Conservation (phyloP, 257 asterid genomes). For the Fraxinus quadrangulata region DNA sequence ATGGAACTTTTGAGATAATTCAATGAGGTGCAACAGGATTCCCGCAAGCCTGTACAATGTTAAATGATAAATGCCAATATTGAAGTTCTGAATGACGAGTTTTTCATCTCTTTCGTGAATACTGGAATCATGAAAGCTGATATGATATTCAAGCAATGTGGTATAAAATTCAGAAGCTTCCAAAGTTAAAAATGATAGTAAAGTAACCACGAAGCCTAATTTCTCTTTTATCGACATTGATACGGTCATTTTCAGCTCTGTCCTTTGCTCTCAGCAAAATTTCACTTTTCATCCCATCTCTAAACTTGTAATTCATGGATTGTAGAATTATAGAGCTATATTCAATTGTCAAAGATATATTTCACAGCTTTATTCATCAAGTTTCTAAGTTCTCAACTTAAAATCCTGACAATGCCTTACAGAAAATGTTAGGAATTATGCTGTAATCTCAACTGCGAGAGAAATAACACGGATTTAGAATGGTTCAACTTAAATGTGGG, state of each 20-base stretch:
- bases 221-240: constrained; percentile 8
- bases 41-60: constrained; percentile 51
- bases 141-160: background rate
- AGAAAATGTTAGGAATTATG: constrained; percentile 7
- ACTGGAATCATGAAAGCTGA: constrained; percentile 10
- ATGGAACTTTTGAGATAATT: constrained; percentile 37
- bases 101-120: constrained; percentile 11
- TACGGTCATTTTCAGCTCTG: background rate
- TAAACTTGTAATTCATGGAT: background rate
- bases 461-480: background rate
- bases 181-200: background rate
- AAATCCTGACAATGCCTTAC: constrained; percentile 29
- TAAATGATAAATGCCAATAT: background rate
- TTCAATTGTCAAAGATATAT: background rate
- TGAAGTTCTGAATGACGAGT: background rate
- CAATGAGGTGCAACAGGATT: constrained; percentile 33
- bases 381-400: constrained; percentile 18
- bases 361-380: constrained; percentile 24
- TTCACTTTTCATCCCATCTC: background rate
- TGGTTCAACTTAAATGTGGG: background rate
- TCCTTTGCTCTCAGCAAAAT: background rate
- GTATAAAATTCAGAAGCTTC: background rate
- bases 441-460: constrained; percentile 13
- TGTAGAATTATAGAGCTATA: background rate
- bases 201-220: background rate